A percentile compares a stretch with the other conserved stretches of the same genome.
phyloP scores from a whole-genome alignment of 768 basidiomycete species.

The Coprinopsis sp. region DNA sequence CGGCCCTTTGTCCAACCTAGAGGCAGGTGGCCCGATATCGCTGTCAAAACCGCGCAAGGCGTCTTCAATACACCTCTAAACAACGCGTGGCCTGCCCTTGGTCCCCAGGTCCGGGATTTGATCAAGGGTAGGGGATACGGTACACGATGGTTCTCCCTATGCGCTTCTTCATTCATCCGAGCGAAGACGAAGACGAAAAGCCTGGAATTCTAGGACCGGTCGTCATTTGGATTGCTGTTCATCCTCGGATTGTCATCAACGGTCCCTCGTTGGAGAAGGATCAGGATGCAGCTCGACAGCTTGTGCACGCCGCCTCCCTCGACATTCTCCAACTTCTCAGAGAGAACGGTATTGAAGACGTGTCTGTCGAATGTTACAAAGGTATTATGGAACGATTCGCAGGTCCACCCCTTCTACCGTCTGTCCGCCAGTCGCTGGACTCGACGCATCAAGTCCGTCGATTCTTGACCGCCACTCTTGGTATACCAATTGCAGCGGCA shows the following conservation, averaged over 20 bases:
- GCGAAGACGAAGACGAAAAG: conserved; percentile 28
- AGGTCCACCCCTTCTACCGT: conserved; percentile 23
- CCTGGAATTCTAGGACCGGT: conserved; percentile 30
- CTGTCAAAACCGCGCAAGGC: no score
- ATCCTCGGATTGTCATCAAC: conserved; percentile 31
- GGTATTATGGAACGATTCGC: conserved; percentile 18
- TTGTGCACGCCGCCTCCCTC: conserved; percentile 31
- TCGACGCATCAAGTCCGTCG: conserved; percentile 18
- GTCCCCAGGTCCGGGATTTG: no score
- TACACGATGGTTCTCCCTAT: no score
- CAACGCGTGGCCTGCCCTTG: no score
- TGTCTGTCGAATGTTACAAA: conserved; percentile 37
- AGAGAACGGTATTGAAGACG: conserved; percentile 26
- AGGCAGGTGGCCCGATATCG: no score
- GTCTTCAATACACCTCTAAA: no score
- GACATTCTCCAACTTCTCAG: conserved; percentile 32
- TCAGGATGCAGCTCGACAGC: no score
- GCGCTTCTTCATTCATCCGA: no score
- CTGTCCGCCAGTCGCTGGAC: conserved; percentile 17
- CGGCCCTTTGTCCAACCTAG: no score
- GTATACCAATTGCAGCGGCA: conserved; percentile 24
- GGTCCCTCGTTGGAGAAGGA: no score
- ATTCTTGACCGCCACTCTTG: conserved; percentile 22
- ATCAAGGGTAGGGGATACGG: no score
- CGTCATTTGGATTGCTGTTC: conserved; percentile 34